Conservation (phyloP, 1,284 basidiomycete genomes). For the Fomitopsis betulina region DNA sequence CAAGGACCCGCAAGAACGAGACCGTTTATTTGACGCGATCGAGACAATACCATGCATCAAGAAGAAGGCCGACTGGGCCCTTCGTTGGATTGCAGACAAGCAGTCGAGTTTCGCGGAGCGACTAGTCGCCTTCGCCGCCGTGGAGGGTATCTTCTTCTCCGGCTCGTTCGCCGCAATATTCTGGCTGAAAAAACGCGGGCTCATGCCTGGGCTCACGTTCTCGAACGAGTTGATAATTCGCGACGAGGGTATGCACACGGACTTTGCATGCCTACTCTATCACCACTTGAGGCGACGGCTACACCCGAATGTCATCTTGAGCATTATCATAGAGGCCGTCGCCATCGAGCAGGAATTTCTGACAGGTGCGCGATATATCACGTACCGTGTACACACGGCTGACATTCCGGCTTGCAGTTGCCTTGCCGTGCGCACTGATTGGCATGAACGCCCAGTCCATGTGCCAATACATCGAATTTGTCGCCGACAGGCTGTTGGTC, state of each 20-base stretch:
- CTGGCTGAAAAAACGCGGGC: conserved; percentile 98
- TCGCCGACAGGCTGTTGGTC: conserved; percentile 89
- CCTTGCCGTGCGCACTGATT: conserved; percentile 68
- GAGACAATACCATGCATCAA: conserved; percentile 93
- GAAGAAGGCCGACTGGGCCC: conserved; percentile 92
- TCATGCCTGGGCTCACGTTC: conserved; percentile 97
- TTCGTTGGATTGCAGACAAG: conserved; percentile 89
- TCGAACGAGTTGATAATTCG: conserved; percentile 97
- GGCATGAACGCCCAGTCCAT: conserved; percentile 86
- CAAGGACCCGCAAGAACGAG: conserved; percentile 81
- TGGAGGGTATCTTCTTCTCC: conserved; percentile 98
- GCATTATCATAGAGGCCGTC: conserved; percentile 70
- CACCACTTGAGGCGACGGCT: conserved; percentile 78
- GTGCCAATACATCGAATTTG: conserved; percentile 97
- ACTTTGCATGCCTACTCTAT: conserved; percentile 95
- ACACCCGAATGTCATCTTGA: conserved; percentile 72
- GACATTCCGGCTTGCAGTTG: conserved; percentile 40
- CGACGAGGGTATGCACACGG: conserved; percentile 98
- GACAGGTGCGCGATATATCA: conserved; percentile 32
- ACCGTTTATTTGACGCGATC: conserved; percentile 90
- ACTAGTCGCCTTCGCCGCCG: conserved; percentile 94
- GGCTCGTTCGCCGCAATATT: conserved; percentile 95
- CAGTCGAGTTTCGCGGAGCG: conserved; percentile 87
- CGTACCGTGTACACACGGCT: background rate
- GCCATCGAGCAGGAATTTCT: conserved; percentile 66